phyloP scores from a whole-genome alignment of 2,329 filamentous ascomycete genomes.

The Chalaropsis thielavioides region DNA sequence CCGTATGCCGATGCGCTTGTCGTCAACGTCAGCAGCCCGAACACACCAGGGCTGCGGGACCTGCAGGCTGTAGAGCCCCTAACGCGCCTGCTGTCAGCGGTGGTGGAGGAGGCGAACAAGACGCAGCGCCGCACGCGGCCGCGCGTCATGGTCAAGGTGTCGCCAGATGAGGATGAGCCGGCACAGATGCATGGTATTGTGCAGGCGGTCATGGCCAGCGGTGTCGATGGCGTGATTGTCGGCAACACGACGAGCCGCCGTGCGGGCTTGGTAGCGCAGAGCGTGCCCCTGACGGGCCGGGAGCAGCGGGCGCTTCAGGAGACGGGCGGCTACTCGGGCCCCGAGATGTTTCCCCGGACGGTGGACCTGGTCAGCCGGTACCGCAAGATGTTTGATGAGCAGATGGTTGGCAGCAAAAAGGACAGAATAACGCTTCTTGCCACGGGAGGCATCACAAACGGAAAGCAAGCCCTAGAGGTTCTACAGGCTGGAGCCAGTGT shows the following conservation, averaged over 20 bases:
- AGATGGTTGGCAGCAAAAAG: constrained; percentile 23
- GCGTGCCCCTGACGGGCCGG: constrained; percentile 46
- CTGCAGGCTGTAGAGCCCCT: constrained; percentile 75
- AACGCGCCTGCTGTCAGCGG: constrained; percentile 63
- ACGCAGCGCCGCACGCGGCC: constrained; percentile 53
- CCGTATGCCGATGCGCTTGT: constrained; percentile 91
- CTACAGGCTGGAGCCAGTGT: constrained; percentile 81
- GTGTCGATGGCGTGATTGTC: constrained; percentile 89
- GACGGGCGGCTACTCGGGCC: constrained; percentile 80
- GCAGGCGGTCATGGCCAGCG: constrained; percentile 65
- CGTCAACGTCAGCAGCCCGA: constrained; percentile 93
- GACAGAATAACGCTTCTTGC: constrained; percentile 75
- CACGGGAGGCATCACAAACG: constrained; percentile 82
- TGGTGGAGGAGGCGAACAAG: constrained; percentile 61
- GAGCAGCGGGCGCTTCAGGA: constrained; percentile 59
- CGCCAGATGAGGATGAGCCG: constrained; percentile 80
- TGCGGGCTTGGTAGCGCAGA: constrained; percentile 52
- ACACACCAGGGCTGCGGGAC: constrained; percentile 79
- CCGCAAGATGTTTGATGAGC: constrained; percentile 48
- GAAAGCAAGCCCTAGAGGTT: constrained; percentile 65
- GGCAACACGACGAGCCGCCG: constrained; percentile 85
- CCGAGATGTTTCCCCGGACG: constrained; percentile 72
- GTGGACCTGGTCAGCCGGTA: constrained; percentile 68
- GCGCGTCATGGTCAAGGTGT: constrained; percentile 94
- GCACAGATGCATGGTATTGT: constrained; percentile 79